These are phyloP conservation scores for Entomortierella beljakovae DNA, from an alignment of 192 early-diverging fungal species.

Conservation along the genomic window DNA sequence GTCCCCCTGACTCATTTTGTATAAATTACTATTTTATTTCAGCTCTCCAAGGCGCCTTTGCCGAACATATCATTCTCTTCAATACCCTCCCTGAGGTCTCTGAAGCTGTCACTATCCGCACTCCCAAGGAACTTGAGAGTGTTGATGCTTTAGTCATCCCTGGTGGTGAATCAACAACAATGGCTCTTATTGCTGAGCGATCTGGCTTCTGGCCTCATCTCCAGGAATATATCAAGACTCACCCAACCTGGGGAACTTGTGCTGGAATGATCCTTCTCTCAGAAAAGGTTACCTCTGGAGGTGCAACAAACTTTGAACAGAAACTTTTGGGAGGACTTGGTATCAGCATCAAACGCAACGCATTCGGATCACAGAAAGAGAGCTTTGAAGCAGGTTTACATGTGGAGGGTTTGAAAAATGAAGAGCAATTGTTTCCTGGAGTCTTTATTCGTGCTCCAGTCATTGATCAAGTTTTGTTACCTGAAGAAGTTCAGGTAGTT, in stretches of 20 bases:
- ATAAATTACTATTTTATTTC: neutral
- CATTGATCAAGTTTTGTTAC: slow-evolving; percentile 75
- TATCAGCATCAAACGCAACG: slow-evolving; percentile 90
- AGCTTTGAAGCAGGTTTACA: slow-evolving; percentile 85
- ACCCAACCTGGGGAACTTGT: slow-evolving; percentile 95
- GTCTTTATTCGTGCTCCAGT: slow-evolving; percentile 98
- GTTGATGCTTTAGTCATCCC: slow-evolving; percentile 95
- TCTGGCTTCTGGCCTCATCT: slow-evolving; percentile 83
- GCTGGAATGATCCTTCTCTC: slow-evolving; percentile 96
- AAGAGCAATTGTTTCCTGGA: slow-evolving; percentile 61
- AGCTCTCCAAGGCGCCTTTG: slow-evolving; percentile 98
- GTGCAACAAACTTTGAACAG: slow-evolving; percentile 90
- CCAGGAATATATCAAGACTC: slow-evolving; percentile 77
- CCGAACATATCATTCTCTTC: slow-evolving; percentile 90
- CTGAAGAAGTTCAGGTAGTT: slow-evolving; percentile 78
- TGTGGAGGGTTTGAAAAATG: slow-evolving; percentile 59
- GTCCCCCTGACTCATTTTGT: neutral
- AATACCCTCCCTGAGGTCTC: slow-evolving; percentile 71
- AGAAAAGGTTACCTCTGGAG: slow-evolving; percentile 67
- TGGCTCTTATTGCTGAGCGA: slow-evolving; percentile 92
- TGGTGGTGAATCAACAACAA: slow-evolving; percentile 95
- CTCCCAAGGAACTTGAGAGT: slow-evolving; percentile 71
- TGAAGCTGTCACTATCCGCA: slow-evolving; percentile 73
- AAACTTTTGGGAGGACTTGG: slow-evolving; percentile 84
- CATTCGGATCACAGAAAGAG: slow-evolving; percentile 93